These are phyloP conservation scores for Pythium angustatum DNA, from an alignment of 352 stramenopile species.

Conservation along the genomic window DNA sequence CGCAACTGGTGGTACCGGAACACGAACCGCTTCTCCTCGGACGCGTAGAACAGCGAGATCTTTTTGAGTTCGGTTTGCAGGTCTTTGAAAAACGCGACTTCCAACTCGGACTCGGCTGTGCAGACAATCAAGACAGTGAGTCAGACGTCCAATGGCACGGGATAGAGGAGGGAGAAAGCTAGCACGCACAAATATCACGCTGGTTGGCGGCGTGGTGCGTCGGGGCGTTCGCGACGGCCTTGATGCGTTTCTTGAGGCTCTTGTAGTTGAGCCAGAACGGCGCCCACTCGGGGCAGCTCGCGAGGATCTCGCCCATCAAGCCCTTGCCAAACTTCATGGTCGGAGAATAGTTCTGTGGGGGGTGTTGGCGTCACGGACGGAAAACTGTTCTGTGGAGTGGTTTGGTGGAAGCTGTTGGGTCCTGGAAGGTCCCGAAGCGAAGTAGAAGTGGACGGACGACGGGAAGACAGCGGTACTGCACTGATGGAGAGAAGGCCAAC, in stretches of 20 bases:
- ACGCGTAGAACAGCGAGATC: constrained; percentile 75
- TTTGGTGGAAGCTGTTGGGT: background rate
- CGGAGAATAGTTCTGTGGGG: background rate
- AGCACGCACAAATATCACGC: constrained; percentile 35
- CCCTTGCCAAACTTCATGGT: constrained; percentile 85
- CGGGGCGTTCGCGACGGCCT: constrained; percentile 52
- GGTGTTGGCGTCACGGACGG: constrained; percentile 42
- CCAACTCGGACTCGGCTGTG: constrained; percentile 62
- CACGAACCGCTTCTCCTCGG: constrained; percentile 72
- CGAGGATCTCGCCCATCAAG: constrained; percentile 63
- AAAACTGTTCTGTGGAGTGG: background rate
- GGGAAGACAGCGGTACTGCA: constrained; percentile 1
- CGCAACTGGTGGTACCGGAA: constrained; percentile 74
- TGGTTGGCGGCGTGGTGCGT: constrained; percentile 39
- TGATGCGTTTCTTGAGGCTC: constrained; percentile 84
- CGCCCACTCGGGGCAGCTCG: constrained; percentile 81
- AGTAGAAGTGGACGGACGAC: constrained; percentile 7
- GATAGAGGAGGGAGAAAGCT: background rate
- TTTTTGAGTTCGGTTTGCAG: constrained; percentile 77
- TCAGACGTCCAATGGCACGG: background rate
- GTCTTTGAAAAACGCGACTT: constrained; percentile 81
- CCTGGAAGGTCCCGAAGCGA: background rate
- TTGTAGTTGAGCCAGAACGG: constrained; percentile 90
- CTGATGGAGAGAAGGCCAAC: background rate
- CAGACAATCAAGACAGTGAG: background rate